Evolutionary conservation across 345 rosid species (phyloP).

Genomic region (Lepidium didymum): DNA sequence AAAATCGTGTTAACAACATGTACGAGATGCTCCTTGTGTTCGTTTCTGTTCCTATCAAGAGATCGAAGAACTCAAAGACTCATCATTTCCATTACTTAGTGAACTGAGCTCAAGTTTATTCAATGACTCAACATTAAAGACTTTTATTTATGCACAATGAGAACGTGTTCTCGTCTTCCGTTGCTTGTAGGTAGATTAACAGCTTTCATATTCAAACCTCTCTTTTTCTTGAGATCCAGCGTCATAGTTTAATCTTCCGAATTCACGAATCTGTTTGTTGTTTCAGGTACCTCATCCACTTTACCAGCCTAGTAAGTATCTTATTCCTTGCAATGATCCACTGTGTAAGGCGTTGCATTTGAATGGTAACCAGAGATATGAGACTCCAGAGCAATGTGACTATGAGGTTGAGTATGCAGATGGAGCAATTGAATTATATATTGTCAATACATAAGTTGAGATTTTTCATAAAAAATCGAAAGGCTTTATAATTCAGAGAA

Average conservation of each 20-base stretch:
- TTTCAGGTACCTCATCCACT: constrained; percentile 86
- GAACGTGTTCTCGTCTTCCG: neutral
- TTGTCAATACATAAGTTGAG: no score
- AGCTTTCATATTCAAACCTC: neutral
- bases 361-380: constrained; percentile 43
- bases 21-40: no score
- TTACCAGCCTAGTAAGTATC: constrained; percentile 60
- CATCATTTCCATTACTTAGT: no score
- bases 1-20: no score
- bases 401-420: constrained; percentile 90
- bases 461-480: no score
- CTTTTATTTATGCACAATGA: no score
- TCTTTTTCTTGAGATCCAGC: neutral
- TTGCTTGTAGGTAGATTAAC: constrained; percentile 38
- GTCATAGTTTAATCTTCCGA: neutral
- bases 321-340: constrained; percentile 64
- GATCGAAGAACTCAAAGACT: no score
- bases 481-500: no score
- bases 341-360: constrained; percentile 66
- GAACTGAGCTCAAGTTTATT: no score
- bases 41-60: no score
- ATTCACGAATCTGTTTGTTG: neutral
- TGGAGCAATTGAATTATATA: no score
- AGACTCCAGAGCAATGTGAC: constrained; percentile 68
- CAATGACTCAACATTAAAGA: no score